Conservation (phyloP, 805 yeast genomes). For the Candida ortonii region DNA sequence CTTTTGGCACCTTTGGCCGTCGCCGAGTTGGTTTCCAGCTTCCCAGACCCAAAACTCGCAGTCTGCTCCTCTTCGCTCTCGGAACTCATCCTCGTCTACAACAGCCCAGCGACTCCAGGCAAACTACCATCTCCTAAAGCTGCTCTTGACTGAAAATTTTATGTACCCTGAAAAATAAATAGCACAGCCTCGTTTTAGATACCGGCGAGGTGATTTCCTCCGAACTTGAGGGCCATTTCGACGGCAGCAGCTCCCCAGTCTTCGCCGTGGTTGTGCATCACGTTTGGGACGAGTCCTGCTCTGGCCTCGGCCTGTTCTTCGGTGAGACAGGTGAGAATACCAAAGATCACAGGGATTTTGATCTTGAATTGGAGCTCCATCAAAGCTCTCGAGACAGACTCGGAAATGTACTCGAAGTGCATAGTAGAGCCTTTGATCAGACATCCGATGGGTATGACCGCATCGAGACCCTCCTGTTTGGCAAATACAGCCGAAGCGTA, state of each 20-base stretch:
- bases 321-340: constrained; percentile 88
- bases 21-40: constrained; percentile 2
- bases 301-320: constrained; percentile 92
- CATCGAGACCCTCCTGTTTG: constrained; percentile 60
- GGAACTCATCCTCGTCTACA: constrained; percentile 7
- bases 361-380: constrained; percentile 76
- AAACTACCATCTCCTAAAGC: too few relatives aligned
- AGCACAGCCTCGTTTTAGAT: too few relatives aligned
- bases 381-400: constrained; percentile 77
- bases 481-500: constrained; percentile 62
- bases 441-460: constrained; percentile 89
- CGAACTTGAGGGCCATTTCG: constrained; percentile 70
- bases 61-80: constrained; percentile 14
- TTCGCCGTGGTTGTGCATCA: constrained; percentile 92
- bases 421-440: constrained; percentile 94
- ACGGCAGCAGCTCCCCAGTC: constrained; percentile 99
- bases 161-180: too few relatives aligned
- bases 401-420: constrained; percentile 98
- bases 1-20: constrained; percentile 7
- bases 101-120: too few relatives aligned
- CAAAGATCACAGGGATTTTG: constrained; percentile 82
- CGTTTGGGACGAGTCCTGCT: constrained; percentile 75
- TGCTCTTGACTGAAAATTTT: too few relatives aligned
- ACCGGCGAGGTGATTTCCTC: too few relatives aligned
- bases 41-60: constrained; percentile 2